Evolutionary conservation across 306 rosid genomes (phyloP).

Genomic region (Hippophae tibetana): DNA sequence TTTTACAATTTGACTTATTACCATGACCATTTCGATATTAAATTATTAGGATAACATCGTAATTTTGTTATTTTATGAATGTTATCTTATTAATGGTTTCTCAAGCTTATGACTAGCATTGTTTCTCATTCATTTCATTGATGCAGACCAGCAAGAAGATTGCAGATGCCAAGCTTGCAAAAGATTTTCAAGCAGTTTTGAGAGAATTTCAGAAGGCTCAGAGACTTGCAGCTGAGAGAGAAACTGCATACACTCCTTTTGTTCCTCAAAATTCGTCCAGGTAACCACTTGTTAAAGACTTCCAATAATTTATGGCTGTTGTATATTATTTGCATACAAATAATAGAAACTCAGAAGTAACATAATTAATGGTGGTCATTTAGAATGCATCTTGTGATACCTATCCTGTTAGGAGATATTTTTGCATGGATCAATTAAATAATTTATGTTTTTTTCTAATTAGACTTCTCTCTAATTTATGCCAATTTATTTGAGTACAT

Average conservation of each 20-base stretch:
- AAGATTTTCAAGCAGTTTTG: slow-evolving; percentile 64
- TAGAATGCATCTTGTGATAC: neutral
- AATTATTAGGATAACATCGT: too few species aligned
- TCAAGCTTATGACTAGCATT: neutral
- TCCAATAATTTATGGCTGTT: too few species aligned
- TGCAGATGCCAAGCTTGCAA: slow-evolving; percentile 73
- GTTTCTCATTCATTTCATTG: neutral
- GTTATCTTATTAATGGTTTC: too few species aligned
- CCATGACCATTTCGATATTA: too few species aligned
- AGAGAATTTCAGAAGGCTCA: slow-evolving; percentile 73
- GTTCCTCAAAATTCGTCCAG: slow-evolving; percentile 20
- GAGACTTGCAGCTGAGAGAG: slow-evolving; percentile 71
- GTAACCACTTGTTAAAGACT: neutral
- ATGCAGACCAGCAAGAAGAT: slow-evolving; percentile 46
- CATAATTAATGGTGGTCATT: too few species aligned
- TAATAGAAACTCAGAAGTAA: too few species aligned
- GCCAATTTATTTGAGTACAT: neutral
- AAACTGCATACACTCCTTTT: slow-evolving; percentile 48
- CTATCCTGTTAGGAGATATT: too few species aligned
- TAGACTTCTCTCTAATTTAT: neutral
- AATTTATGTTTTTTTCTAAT: neutral
- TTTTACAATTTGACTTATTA: too few species aligned
- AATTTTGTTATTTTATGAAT: too few species aligned
- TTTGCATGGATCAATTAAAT: neutral
- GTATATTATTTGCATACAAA: too few species aligned